Conservation (phyloP, 169 alveolate genomes). For the Plasmodium inui region DNA sequence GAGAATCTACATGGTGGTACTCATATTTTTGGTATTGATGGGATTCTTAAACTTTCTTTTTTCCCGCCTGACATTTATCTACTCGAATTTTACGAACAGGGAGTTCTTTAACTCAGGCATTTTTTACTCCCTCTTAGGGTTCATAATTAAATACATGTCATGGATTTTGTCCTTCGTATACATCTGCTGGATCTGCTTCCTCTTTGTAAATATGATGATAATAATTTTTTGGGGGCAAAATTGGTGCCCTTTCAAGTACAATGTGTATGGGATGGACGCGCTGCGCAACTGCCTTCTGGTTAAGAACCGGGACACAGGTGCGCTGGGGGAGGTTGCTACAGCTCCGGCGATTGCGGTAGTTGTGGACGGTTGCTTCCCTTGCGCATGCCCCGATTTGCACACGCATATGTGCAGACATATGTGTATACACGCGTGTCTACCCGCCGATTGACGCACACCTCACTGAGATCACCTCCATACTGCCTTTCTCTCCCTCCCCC, state of each 20-base stretch:
- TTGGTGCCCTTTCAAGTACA: constrained; percentile 44
- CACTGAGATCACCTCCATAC: not conserved
- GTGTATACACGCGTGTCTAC: not conserved
- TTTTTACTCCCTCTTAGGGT: constrained; percentile 46
- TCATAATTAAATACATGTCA: constrained; percentile 51
- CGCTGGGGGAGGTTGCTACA: not conserved
- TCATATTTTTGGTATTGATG: constrained; percentile 43
- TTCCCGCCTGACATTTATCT: constrained; percentile 63
- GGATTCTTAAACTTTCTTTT: constrained; percentile 47
- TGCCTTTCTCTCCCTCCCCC: not conserved
- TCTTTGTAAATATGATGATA: constrained; percentile 29
- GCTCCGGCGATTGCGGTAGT: not conserved
- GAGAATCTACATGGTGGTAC: constrained; percentile 15
- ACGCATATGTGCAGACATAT: not conserved
- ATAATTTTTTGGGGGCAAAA: constrained; percentile 5
- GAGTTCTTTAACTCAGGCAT: constrained; percentile 56
- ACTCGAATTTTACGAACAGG: constrained; percentile 62
- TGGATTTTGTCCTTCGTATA: constrained; percentile 56
- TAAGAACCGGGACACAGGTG: constrained; percentile 36
- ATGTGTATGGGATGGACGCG: constrained; percentile 63
- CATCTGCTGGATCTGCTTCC: constrained; percentile 38
- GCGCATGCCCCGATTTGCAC: not conserved
- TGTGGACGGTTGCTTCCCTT: too few relatives aligned
- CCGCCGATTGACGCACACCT: not conserved
- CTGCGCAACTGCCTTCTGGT: constrained; percentile 35